Percentiles rank a stretch among this genome's conserved stretches.
phyloP scores from a whole-genome alignment of 2,329 filamentous ascomycete genomes.

The Knufia fluminis region DNA sequence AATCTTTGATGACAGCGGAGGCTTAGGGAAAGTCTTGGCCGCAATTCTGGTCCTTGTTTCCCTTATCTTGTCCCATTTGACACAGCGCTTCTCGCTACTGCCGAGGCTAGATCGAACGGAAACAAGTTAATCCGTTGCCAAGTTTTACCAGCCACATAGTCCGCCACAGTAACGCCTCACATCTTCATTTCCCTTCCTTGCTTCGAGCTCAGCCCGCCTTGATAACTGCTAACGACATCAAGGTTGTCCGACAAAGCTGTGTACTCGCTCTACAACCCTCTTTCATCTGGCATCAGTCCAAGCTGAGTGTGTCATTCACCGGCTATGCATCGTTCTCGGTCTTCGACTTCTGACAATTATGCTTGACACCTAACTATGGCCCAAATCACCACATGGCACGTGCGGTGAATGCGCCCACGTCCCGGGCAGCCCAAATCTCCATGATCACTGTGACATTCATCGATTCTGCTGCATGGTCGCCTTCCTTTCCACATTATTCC shows the following conservation, averaged over 20 bases:
- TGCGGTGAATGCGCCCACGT: no score
- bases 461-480: no score
- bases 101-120: not conserved
- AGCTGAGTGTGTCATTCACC: not conserved
- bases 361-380: not conserved
- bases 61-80: not conserved
- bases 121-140: not conserved
- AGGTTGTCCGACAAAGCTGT: not conserved
- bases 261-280: not conserved
- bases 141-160: not conserved
- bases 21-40: not conserved
- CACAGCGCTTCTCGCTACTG: no score
- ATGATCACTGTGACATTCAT: no score
- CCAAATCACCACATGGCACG: not conserved
- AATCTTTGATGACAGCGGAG: not conserved
- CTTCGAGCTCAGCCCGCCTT: not conserved
- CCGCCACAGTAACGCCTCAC: not conserved
- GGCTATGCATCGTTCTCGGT: not conserved
- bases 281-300: not conserved
- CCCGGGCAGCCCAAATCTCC: no score
- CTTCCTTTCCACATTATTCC: not conserved
- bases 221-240: not conserved
- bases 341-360: not conserved
- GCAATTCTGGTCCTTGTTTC: not conserved
- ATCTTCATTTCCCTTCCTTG: not conserved